Base-by-base conservation (phyloP, 1,139 yeast species). In the Taphrina flavorubra region DNA sequence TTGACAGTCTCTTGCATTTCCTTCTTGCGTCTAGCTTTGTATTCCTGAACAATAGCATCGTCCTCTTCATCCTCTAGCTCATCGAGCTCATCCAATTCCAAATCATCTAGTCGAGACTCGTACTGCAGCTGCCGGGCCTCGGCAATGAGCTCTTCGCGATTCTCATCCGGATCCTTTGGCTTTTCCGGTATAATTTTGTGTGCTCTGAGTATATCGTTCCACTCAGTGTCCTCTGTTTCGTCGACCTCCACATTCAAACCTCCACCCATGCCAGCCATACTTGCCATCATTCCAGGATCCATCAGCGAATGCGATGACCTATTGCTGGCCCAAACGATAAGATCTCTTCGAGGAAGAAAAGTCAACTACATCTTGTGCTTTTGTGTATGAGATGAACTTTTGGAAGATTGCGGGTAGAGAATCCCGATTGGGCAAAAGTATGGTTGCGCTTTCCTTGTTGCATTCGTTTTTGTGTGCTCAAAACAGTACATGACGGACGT, bases 151-250 rank as follows among this genome's bases (percentile, higher is more conserved):
- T 88, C 92, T 76, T 94, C 98, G 63, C 94, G 78, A 77, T 91
- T 89, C 57, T 85, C 90, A 0, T 96, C 85, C 14, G 97, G 97
- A 37, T 96, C 90, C 31, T 95, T 94, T 42, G 96, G 92, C 74
- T 88, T 87, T 76, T 90, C 92, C 0, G 99, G 99, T 67, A 94
- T 91, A 71, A 94, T 86, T 13, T 98, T 98, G 72, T 92, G 91
- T 6, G 86, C 84, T 72, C 99, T 82, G 61, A 94, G 82, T 72
- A 94, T 92, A 78, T 94, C 99, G 77, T 94, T 94, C 99, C 99
- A 94, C 78, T 94, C 99, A 0, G 99, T 94, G 77, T 94, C 99
- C 78, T 94, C 99, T 72, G 85, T 86, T 47, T 97, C 97, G 79
- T 94, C 92, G 68, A 92, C 67, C 47, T 63, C 67, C 13, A 63